phyloP scores from a whole-genome alignment of 495 filamentous ascomycete species.

The Cercophora newfieldiana region DNA sequence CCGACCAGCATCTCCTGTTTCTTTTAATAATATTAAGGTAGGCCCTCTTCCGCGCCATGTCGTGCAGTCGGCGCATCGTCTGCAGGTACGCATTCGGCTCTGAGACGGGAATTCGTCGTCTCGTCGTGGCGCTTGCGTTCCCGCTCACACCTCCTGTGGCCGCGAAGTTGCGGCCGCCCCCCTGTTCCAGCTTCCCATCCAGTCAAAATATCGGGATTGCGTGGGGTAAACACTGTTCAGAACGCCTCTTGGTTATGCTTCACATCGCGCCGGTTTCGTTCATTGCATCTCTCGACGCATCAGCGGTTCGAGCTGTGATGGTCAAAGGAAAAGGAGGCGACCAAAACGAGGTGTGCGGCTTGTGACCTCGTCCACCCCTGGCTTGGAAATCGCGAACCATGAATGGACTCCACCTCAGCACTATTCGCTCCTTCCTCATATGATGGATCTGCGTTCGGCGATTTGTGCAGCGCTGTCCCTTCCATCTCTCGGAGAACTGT shows the following conservation, averaged over 20 bases:
- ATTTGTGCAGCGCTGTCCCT: too few relatives aligned
- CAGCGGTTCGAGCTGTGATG: neutral
- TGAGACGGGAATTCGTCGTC: neutral
- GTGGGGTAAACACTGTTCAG: neutral
- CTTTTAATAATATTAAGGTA: neutral
- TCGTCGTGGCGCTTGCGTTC: neutral
- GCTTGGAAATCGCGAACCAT: too few relatives aligned
- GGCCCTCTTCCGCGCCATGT: neutral
- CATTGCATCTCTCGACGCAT: neutral
- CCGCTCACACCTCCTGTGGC: neutral
- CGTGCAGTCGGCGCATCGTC: neutral
- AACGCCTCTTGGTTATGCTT: neutral
- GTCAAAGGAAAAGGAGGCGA: too few relatives aligned
- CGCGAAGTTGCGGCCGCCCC: neutral
- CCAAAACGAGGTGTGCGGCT: too few relatives aligned
- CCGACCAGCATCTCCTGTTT: neutral
- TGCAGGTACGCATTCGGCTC: neutral
- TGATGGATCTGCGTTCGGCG: too few relatives aligned
- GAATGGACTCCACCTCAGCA: too few relatives aligned
- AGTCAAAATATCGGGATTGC: neutral
- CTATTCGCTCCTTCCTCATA: too few relatives aligned
- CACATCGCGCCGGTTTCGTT: neutral
- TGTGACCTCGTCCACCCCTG: too few relatives aligned
- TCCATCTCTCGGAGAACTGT: too few relatives aligned
- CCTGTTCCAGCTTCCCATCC: neutral